Base-by-base conservation (phyloP, 1,139 yeast species). In the Kodamaea derodonti region DNA sequence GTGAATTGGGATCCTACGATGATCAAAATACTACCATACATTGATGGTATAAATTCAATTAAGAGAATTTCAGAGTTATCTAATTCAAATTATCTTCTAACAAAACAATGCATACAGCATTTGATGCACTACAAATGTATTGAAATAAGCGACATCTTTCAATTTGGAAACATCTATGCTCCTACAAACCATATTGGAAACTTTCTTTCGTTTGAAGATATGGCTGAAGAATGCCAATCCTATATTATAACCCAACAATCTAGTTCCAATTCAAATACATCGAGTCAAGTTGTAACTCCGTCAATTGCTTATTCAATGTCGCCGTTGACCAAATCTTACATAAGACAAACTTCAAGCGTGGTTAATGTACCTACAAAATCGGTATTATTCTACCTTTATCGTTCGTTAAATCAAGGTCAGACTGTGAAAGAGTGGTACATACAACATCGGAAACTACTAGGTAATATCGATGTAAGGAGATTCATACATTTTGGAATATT, bases 1-100 rank as follows among this genome's bases (percentile, higher is more conserved):
- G 84, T 84, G 5, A 84, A 85, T 48, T 92, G 98, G 97, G 98
- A 92, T 54, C 97, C 97, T 1, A 92, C 97, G 2, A 84, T 92
- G 94, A 68, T 87, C 29, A 83, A 84, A 45, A 84, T 92, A 23
- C 62, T 87, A 11, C 96, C 97, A 0, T 84, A 70, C 47, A 86
- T 92, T 30, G 78, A 94, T 51, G 98, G 99, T 1, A 69, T 88
- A 32, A 90, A 92, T 52, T 85, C 95, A 2, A 78, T 92, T 14
- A 72, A 78, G 27, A 74, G 76, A 40, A 90, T 94, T 27, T 78
- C 96, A 26, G 78, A 79, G 39, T 56, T 88, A 31, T 88, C 97
- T 1, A 80, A 85, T 47, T 84, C 96, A 17, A 94, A 88, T 49
- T 83, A 81, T 45, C 64, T 72, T 13, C 65, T 92, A 34, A 87